Conservation (phyloP, 768 basidiomycete genomes). For the Cantharellus anzutake region DNA sequence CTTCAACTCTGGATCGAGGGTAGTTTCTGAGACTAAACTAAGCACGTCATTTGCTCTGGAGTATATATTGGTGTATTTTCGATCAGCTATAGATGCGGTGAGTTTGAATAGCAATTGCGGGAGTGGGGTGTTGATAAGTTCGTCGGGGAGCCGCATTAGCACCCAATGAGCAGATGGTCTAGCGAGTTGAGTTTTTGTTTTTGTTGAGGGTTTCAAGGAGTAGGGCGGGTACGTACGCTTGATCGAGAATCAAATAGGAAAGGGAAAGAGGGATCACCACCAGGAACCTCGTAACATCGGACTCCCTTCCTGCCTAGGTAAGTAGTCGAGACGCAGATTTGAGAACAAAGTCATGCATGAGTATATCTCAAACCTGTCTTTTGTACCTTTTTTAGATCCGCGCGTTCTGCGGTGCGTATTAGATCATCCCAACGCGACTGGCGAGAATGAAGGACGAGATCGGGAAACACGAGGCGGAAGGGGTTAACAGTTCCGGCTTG, state of each 20-base stretch:
- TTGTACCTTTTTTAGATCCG: background rate
- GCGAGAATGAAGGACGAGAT: background rate
- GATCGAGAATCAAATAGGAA: conserved; percentile 41
- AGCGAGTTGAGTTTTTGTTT: conserved; percentile 1
- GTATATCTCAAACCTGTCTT: background rate
- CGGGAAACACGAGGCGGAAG: background rate
- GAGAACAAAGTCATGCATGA: background rate
- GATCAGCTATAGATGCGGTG: conserved; percentile 30
- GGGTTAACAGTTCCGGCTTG: background rate
- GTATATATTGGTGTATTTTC: conserved; percentile 39
- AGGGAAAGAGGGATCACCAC: conserved; percentile 42
- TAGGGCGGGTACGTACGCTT: conserved; percentile 28
- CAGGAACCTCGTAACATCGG: conserved; percentile 26
- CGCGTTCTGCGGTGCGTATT: background rate
- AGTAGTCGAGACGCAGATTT: background rate
- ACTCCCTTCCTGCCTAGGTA: background rate
- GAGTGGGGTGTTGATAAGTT: conserved; percentile 25
- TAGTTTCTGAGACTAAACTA: background rate
- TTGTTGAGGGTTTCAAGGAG: background rate
- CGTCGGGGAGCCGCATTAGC: conserved; percentile 34
- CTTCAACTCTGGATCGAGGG: background rate
- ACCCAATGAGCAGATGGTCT: conserved; percentile 45
- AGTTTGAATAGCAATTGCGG: conserved; percentile 29
- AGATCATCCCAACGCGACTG: background rate
- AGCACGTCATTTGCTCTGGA: background rate